Evolutionary conservation across 2,329 filamentous ascomycete species (phyloP), one percentile per base, ranked within the genome.

Genomic region (Claviceps arundinis): DNA sequence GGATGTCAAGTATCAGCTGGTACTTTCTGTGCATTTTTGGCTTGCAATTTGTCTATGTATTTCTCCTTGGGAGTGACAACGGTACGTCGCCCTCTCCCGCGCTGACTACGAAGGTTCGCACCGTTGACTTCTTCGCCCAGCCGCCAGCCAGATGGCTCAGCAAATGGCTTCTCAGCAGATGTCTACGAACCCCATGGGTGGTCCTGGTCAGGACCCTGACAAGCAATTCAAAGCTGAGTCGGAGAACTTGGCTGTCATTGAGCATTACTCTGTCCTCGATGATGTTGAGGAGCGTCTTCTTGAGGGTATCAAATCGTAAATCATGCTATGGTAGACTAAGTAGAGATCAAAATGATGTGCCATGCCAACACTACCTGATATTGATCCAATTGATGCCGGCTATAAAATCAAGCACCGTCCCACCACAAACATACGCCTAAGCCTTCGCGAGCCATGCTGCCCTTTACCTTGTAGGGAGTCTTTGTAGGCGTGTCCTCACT

Each of bases 1-100:
- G 93, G 93, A 95, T 98, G 71, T 96, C 90, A 1, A 95, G 89
- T 69, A 83, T 98, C 68, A 95, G 89, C 55, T 98, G 93, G 90
- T 98, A 98, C 73, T 97, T 98, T 65, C 73, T 98, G 59, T 97
- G 94, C 63, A 83, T 98, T 57, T 97, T 98, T 66, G 93, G 94
- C 47, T 75, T 98, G 53, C 91, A 97, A 68, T 89, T 91, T 51
- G 90, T 98, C 53, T 98, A 98, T 68, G 95, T 93, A 64, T 97
- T 96, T 67, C 84, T 98, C 48, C 78, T 98, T 14, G 93, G 93
- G 8, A 95, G 86, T 67, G 94, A 98, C 63, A 97, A 97, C 68
- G 84, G 90, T 96, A 75, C 68, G 83, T 72, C 11, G 22, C 42
- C n/a, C n/a, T 26, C 8, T 17, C 37, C 42, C 22, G 11, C 14